Conservation (phyloP, 2,329 filamentous ascomycete species). For the Penicillium sp. region DNA sequence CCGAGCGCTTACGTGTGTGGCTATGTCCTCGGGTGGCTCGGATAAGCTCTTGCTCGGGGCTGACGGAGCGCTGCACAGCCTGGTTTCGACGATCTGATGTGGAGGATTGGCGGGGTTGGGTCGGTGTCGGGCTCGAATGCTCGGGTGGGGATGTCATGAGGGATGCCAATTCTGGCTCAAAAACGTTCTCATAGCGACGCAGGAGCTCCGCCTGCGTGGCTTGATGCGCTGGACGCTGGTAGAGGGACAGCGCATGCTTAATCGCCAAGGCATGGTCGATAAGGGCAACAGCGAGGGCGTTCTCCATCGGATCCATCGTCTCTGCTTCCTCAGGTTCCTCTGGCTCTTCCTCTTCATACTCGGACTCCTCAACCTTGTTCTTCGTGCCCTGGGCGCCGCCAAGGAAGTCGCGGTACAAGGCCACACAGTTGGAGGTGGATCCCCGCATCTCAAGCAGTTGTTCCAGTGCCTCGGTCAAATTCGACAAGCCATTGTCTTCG, state of each 20-base stretch:
- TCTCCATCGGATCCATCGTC: constrained; percentile 60
- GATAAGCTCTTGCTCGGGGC: constrained; percentile 37
- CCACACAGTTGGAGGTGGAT: constrained; percentile 71
- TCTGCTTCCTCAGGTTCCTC: constrained; percentile 52
- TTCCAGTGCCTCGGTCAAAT: constrained; percentile 72
- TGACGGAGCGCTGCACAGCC: constrained; percentile 29
- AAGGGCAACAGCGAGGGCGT: constrained; percentile 77
- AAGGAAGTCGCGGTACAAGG: constrained; percentile 72
- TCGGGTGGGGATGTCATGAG: constrained; percentile 49
- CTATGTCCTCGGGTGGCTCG: constrained; percentile 31
- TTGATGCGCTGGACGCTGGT: constrained; percentile 59
- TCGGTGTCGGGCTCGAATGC: constrained; percentile 35
- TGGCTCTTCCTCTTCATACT: constrained; percentile 42
- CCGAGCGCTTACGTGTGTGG: constrained; percentile 32
- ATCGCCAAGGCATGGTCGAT: constrained; percentile 87
- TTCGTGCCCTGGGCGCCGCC: constrained; percentile 48
- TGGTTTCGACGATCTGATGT: constrained; percentile 27
- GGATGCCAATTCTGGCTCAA: constrained; percentile 64
- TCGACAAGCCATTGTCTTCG: constrained; percentile 66
- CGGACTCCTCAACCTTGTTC: constrained; percentile 39
- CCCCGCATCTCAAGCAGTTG: constrained; percentile 75
- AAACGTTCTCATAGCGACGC: constrained; percentile 39
- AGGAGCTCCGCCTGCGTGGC: constrained; percentile 40
- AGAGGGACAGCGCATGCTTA: constrained; percentile 72
- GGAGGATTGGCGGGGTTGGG: constrained; percentile 38